These are phyloP conservation scores for Flammula alnicola DNA, from an alignment of 1,284 basidiomycete species.

Conservation along the genomic window DNA sequence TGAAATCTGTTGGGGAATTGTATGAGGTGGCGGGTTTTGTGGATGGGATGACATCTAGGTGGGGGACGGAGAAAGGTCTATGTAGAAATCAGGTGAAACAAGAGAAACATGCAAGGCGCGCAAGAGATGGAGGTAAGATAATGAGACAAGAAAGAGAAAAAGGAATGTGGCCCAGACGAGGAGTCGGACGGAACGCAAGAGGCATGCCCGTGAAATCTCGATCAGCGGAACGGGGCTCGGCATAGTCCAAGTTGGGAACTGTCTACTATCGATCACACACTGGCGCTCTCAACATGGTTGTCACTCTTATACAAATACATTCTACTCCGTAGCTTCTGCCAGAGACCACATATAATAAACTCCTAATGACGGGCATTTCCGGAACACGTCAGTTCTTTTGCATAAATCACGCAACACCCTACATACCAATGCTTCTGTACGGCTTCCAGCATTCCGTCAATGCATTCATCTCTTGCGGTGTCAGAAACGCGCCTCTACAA, in stretches of 20 bases:
- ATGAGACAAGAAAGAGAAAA: too few species aligned
- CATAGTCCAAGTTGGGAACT: constrained; percentile 19
- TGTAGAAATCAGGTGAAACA: neutral
- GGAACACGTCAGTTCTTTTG: constrained; percentile 9
- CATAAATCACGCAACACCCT: constrained; percentile 7
- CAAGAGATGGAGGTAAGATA: too few species aligned
- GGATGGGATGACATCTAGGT: neutral
- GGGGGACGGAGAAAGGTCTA: neutral
- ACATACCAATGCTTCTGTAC: constrained; percentile 76
- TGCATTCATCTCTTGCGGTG: constrained; percentile 82
- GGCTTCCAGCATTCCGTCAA: constrained; percentile 81
- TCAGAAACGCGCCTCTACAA: constrained; percentile 79
- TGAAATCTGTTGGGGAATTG: neutral
- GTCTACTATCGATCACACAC: constrained; percentile 16
- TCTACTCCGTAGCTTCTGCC: constrained; percentile 31
- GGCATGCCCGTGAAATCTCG: constrained; percentile 20
- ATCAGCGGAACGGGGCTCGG: constrained; percentile 26
- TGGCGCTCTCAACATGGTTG: constrained; percentile 11
- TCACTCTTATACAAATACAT: too few species aligned
- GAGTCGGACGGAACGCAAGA: constrained; percentile 18
- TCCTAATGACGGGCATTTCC: constrained; percentile 35
- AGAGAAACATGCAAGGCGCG: constrained; percentile 4
- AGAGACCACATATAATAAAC: constrained; percentile 70
- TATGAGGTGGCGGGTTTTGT: neutral
- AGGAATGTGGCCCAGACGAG: constrained; percentile 9